These are phyloP conservation scores for Aspergillus tubingensis DNA, from an alignment of 2,329 filamentous ascomycete species.

Conservation along the genomic window DNA sequence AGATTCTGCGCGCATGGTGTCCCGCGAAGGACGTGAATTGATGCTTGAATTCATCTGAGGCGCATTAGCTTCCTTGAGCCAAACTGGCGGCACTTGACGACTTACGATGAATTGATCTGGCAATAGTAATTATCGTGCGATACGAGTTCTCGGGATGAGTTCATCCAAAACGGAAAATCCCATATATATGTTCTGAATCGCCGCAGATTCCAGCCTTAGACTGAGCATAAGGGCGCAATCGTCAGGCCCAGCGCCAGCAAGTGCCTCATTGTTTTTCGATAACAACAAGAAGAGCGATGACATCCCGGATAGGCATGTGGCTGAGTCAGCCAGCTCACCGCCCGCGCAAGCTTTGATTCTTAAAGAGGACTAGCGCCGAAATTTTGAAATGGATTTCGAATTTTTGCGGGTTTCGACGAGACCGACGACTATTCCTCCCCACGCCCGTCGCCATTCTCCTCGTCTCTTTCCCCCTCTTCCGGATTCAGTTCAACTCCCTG, in stretches of 20 bases:
- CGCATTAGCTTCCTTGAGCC: conserved; percentile 8
- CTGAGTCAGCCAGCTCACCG: conserved; percentile 28
- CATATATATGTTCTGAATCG: background rate
- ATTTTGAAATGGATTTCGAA: conserved; percentile 41
- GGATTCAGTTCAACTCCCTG: conserved; percentile 9
- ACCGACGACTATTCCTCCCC: conserved; percentile 23
- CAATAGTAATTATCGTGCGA: background rate
- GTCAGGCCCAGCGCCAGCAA: conserved; percentile 12
- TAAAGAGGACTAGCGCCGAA: conserved; percentile 35
- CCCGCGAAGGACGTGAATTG: conserved; percentile 59
- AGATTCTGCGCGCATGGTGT: conserved; percentile 57
- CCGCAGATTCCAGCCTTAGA: background rate
- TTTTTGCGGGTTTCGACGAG: conserved; percentile 23
- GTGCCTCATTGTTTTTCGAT: conserved; percentile 23
- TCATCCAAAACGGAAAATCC: background rate
- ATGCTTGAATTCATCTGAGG: conserved; percentile 40
- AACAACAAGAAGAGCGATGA: conserved; percentile 1
- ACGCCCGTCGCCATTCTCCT: conserved; percentile 21
- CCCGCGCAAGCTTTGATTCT: conserved; percentile 22
- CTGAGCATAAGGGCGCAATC: background rate
- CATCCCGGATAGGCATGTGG: conserved; percentile 20
- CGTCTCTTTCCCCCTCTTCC: conserved; percentile 14
- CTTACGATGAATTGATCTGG: background rate
- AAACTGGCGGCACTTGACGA: background rate
- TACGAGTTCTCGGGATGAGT: background rate